Evolutionary conservation across 148 eudicot species (phyloP).

Genomic region (Amaranthus palmeri): DNA sequence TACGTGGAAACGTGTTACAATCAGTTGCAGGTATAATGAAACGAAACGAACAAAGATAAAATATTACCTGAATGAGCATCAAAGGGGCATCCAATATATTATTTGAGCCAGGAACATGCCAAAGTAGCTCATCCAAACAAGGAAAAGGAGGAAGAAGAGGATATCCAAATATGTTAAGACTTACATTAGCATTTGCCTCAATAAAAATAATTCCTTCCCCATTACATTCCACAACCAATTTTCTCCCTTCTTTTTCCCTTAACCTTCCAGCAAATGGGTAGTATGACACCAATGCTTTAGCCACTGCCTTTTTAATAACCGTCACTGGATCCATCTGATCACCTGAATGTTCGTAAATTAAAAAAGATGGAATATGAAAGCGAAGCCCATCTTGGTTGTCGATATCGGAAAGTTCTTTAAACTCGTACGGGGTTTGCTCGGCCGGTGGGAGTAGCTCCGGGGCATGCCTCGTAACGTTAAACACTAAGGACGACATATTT

Average conservation of each 20-base stretch:
- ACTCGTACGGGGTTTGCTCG: constrained; percentile 34
- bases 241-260: constrained; percentile 24
- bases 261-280: constrained; percentile 40
- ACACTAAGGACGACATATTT: constrained; percentile 15
- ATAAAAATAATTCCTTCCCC: constrained; percentile 8
- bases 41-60: too few species aligned
- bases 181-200: constrained; percentile 9
- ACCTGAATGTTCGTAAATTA: neutral
- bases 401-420: constrained; percentile 35
- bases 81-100: too few species aligned
- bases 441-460: constrained; percentile 36
- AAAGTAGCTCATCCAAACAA: constrained; percentile 3
- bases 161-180: neutral
- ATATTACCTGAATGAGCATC: too few species aligned
- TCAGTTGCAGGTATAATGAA: too few species aligned
- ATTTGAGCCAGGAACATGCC: neutral
- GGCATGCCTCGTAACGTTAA: constrained; percentile 26
- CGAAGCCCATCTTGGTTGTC: constrained; percentile 44
- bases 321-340: constrained; percentile 21
- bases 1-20: too few species aligned
- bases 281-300: constrained; percentile 37
- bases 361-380: constrained; percentile 27
- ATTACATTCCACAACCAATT: constrained; percentile 15
- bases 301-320: constrained; percentile 37
- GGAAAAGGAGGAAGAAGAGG: neutral